These are phyloP conservation scores for Paramecium caudatum DNA, from an alignment of 73 alveolate species.

Conservation along the genomic window DNA sequence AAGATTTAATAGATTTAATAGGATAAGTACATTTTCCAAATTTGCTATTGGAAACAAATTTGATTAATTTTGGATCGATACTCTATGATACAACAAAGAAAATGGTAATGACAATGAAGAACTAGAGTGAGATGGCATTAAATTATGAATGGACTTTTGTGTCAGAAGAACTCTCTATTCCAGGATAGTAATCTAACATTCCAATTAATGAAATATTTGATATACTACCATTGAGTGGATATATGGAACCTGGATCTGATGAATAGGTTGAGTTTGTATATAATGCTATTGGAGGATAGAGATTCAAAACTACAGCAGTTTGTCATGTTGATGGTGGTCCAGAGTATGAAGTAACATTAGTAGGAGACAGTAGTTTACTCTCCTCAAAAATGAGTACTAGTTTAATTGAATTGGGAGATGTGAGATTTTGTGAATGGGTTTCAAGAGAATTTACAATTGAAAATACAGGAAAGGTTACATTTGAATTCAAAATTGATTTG, in stretches of 20 bases:
- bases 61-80: slow-evolving; percentile 97
- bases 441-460: slow-evolving; percentile 95
- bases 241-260: slow-evolving; percentile 96
- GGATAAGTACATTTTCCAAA: slow-evolving; percentile 99
- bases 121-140: slow-evolving; percentile 96
- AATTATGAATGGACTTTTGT: slow-evolving; percentile 99
- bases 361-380: slow-evolving; percentile 97
- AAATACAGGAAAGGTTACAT: slow-evolving; percentile 98
- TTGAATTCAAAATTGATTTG: slow-evolving; percentile 94
- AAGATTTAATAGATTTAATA: slow-evolving; percentile 96
- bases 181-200: slow-evolving; percentile 63
- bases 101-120: slow-evolving; percentile 97
- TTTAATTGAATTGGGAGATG: slow-evolving; percentile 97
- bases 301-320: slow-evolving; percentile 96
- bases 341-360: slow-evolving; percentile 98
- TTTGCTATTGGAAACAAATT: slow-evolving; percentile 90
- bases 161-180: slow-evolving; percentile 89
- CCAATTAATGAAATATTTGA: slow-evolving; percentile 99
- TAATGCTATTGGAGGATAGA: slow-evolving; percentile 96
- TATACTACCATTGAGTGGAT: slow-evolving; percentile 99
- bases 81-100: slow-evolving; percentile 99
- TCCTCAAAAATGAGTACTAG: slow-evolving; percentile 95
- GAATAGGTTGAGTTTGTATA: slow-evolving; percentile 96
- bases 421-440: slow-evolving; percentile 96
- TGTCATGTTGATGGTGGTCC: slow-evolving; percentile 99